Percentiles rank a stretch among this genome's conserved stretches.
These are phyloP conservation scores for Biscogniauxia marginata DNA, from an alignment of 2,329 filamentous ascomycete genomes.

Conservation along the genomic window DNA sequence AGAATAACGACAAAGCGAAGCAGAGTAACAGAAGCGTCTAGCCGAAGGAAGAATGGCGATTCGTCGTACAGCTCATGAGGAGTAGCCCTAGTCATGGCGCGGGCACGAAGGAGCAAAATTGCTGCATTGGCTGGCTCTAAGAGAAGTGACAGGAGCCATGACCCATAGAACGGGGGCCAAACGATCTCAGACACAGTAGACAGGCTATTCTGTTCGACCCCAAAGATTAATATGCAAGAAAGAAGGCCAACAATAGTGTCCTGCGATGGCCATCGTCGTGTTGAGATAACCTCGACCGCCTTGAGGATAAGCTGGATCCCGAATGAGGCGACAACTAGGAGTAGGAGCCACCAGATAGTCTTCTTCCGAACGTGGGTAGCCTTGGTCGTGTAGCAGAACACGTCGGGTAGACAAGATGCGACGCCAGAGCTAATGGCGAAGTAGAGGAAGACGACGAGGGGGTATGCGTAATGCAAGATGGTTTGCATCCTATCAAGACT, in stretches of 20 bases:
- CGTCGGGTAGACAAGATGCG: slow-evolving; percentile 54
- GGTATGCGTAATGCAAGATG: slow-evolving; percentile 58
- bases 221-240: slow-evolving; percentile 63
- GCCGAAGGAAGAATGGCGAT: slow-evolving; percentile 19
- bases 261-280: slow-evolving; percentile 40
- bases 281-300: slow-evolving; percentile 35
- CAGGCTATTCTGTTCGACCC: slow-evolving; percentile 56
- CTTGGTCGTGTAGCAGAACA: slow-evolving; percentile 35
- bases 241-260: slow-evolving; percentile 56
- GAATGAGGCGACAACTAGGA: slow-evolving; percentile 45
- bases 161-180: slow-evolving; percentile 64
- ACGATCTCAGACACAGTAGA: slow-evolving; percentile 49
- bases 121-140: slow-evolving; percentile 52
- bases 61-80: slow-evolving; percentile 10
- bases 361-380: slow-evolving; percentile 40
- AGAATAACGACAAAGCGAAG: slow-evolving; percentile 35
- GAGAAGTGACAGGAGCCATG: slow-evolving; percentile 57
- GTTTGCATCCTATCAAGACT: slow-evolving; percentile 34
- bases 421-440: slow-evolving; percentile 52
- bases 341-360: slow-evolving; percentile 44
- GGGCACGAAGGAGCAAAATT: slow-evolving; percentile 33
- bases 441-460: slow-evolving; percentile 55
- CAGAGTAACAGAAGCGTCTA: slow-evolving; percentile 33
- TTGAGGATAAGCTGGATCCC: slow-evolving; percentile 45
- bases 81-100: slow-evolving; percentile 8